Conservation (phyloP, 2,329 filamentous ascomycete genomes). For the Venturia asperata region DNA sequence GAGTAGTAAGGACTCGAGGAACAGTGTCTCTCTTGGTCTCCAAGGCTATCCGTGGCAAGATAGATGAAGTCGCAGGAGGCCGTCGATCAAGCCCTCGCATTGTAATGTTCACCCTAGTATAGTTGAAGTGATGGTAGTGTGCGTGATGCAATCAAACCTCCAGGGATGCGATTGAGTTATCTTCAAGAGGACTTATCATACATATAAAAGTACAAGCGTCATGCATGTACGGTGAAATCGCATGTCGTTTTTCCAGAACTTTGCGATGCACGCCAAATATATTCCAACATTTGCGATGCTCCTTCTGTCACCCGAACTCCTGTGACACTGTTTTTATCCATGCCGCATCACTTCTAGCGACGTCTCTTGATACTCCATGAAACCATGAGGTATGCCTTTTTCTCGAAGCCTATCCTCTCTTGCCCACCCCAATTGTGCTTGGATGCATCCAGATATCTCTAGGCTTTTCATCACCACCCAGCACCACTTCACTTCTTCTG, state of each 20-base stretch:
- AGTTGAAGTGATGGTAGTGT: no score
- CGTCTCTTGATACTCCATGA: background rate
- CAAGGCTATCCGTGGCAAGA: no score
- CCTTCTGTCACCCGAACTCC: background rate
- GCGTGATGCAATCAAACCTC: no score
- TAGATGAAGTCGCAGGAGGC: no score
- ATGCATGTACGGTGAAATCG: background rate
- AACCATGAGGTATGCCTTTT: background rate
- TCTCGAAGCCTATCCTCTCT: background rate
- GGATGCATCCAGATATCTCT: background rate
- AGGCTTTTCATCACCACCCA: background rate
- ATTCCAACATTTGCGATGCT: background rate
- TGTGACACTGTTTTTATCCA: background rate
- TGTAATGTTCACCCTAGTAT: no score
- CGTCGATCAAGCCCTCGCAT: no score
- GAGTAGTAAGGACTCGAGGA: no score
- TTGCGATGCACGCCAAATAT: background rate
- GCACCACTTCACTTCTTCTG: background rate
- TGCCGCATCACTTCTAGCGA: background rate
- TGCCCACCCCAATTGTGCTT: background rate
- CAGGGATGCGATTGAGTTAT: background rate
- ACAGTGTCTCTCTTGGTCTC: no score
- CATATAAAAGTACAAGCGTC: background rate
- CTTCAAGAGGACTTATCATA: background rate
- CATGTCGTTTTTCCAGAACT: background rate